Base-by-base conservation (phyloP, 192 early-diverging fungal species). In the Linnemannia hyalina region DNA sequence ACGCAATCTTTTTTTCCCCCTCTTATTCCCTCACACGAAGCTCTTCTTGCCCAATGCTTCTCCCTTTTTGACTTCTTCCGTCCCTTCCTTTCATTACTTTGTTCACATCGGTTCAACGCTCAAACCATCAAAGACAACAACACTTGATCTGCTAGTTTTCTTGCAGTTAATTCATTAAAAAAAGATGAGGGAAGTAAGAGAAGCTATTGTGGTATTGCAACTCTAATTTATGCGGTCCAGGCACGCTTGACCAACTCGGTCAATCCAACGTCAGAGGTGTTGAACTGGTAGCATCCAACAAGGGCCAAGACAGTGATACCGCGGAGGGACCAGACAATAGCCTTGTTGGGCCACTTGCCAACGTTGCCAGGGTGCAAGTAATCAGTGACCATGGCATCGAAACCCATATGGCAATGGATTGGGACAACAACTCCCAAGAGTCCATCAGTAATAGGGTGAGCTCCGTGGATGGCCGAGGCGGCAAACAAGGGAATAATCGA, bases 221-320 rank as follows among this genome's bases (percentile, higher is more conserved):
- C 22, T 20, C n/a, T 38, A 36, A 60, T 78, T 80, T 94, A 95
- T 77, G 97, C 97, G 76, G 93, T 93, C 97, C 97, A 98, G 65
- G 94, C 42, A 40, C 94, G 90, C 87, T 92, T 89, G 76, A 97
- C 92, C 78, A 97, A 92, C 82, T 95, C 95, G 42, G 97, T 97
- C 75, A 99, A 90, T n/a, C 98, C 97, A 75, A 99, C 92, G 78
- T 99, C 98, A 47, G 96, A 94, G 29, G 97, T 98, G 90, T 99
- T 99, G 92, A 99, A 95, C 76, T 94, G 89, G 92, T 96, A 99
- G 77, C 93, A 95, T 38, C 96, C 97, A 85, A 96, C 93, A 81
- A 97, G 85, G 13, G 92, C 83, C 76, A 95, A 87, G 0, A 93
- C 93, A 10, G 98, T 97, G 60, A 91, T 85, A 16, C 83, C 82